Conservation (phyloP, 495 filamentous ascomycete genomes). For the Neurospora sp. region DNA sequence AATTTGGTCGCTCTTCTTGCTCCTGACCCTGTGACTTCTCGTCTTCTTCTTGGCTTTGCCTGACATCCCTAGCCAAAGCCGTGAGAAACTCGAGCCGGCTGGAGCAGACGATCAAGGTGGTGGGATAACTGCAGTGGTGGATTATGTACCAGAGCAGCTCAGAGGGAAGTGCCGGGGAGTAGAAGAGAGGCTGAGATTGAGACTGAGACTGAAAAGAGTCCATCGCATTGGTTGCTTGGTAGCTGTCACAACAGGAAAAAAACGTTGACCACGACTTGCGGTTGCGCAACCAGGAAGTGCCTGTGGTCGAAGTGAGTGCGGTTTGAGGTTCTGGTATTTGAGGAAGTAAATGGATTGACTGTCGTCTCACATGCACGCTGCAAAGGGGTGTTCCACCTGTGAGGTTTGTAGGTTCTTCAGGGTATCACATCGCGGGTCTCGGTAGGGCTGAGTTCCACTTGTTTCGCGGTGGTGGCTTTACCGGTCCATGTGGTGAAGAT, state of each 20-base stretch:
- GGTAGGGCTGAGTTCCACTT: neutral
- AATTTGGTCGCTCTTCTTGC: neutral
- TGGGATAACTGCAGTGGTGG: conserved; percentile 39
- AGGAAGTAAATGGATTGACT: neutral
- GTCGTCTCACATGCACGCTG: neutral
- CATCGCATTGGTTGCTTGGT: neutral
- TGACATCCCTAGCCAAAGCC: conserved; percentile 27
- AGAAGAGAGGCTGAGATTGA: conserved; percentile 27
- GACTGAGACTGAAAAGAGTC: neutral
- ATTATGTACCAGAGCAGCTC: conserved; percentile 59
- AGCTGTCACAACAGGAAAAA: neutral
- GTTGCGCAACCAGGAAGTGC: neutral
- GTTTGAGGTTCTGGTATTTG: neutral
- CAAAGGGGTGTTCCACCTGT: neutral
- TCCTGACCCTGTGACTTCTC: neutral
- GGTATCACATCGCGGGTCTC: neutral
- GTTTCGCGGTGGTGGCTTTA: neutral
- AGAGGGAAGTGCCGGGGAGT: conserved; percentile 41
- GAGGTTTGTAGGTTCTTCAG: neutral
- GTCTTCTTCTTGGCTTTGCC: neutral
- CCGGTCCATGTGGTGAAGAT: neutral
- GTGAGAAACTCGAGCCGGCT: conserved; percentile 53
- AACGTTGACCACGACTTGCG: neutral
- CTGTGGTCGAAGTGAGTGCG: neutral
- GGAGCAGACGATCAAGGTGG: conserved; percentile 62